These are phyloP conservation scores for Tricholoma furcatifolium DNA, from an alignment of 768 basidiomycete species.

Conservation along the genomic window DNA sequence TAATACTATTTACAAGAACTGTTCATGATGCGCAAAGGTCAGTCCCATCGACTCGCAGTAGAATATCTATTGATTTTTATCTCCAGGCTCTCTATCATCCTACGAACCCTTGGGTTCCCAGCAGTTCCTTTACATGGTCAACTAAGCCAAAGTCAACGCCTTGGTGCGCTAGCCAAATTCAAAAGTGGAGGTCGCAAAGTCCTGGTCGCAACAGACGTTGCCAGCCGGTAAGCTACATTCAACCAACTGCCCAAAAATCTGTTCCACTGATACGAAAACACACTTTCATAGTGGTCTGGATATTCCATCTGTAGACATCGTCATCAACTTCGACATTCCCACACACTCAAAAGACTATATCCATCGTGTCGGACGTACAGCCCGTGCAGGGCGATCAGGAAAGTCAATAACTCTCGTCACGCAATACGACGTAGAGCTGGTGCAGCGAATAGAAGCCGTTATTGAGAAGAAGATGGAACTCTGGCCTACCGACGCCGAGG, in stretches of 20 bases:
- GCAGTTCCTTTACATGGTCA: constrained; percentile 97
- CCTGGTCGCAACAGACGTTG: constrained; percentile 95
- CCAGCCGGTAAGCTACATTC: constrained; percentile 65
- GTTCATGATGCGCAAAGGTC: constrained; percentile 89
- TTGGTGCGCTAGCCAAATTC: constrained; percentile 93
- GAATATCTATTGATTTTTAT: not conserved
- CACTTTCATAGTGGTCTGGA: constrained; percentile 72
- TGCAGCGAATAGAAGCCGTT: constrained; percentile 93
- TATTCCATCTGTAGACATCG: constrained; percentile 92
- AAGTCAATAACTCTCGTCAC: constrained; percentile 98
- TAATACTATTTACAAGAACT: constrained; percentile 95
- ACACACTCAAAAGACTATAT: constrained; percentile 99
- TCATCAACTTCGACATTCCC: constrained; percentile 98
- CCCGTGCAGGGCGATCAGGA: constrained; percentile 95
- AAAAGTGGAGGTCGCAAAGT: constrained; percentile 91
- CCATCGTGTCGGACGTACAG: constrained; percentile 96
- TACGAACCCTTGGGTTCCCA: constrained; percentile 89
- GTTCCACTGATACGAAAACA: not conserved
- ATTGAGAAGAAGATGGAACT: constrained; percentile 90
- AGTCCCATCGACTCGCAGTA: constrained; percentile 13
- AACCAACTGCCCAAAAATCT: not conserved
- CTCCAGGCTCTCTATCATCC: constrained; percentile 76
- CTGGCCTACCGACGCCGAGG: constrained; percentile 84
- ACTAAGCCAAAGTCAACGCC: constrained; percentile 87
- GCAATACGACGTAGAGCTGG: constrained; percentile 96